Base-by-base conservation (phyloP, 768 basidiomycete species). In the Cyathus striatus region DNA sequence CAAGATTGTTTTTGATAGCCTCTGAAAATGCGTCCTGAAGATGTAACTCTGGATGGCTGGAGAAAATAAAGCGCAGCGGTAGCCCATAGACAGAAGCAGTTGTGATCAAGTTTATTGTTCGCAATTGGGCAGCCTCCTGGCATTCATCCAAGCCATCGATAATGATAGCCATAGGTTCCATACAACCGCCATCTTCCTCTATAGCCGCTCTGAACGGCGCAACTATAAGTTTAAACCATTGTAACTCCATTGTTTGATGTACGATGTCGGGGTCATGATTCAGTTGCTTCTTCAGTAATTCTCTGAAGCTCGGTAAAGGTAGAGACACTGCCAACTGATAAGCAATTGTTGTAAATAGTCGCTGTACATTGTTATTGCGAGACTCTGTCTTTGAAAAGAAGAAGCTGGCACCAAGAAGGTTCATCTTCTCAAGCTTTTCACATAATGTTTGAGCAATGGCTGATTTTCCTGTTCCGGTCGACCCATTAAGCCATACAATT, bases 311-410 rank as follows among this genome's bases (percentile, higher is more conserved):
- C 4, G 47, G 39, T n/a, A n/a, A n/a, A n/a, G n/a, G n/a, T 23
- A 49, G 38, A 0, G 41, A 27, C 16, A 32, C 26, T 0, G 49
- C 48, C 5, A 66, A 45, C 17, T 65, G 62, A 5, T 43, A 55
- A 1, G 57, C 52, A 9, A 66, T 25, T 0, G 64, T 63, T 2
- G 62, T 50, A 5, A 63, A 32, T 1, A 66, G 42, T 14, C 49
- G 45, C 22, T 43, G 50, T n/a, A 49, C 54, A 13, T 54, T 57
- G 1, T 49, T 49, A 2, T 61, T 51, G 23, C 49, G 52, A 5
- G 51, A 30, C 36, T 52, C 52, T 13, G 49, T 49, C 13, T 59
- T 51, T 2, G 57, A 60, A 49, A 66, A 64, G 41, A 65, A 66
- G 51, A 66, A 65, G 26, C 57, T 57, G 0, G 55, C 62, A 13